Evolutionary conservation across 1,284 basidiomycete species (phyloP), one percentile per base, ranked within the genome.

Genomic region (Trichosporon faecale): DNA sequence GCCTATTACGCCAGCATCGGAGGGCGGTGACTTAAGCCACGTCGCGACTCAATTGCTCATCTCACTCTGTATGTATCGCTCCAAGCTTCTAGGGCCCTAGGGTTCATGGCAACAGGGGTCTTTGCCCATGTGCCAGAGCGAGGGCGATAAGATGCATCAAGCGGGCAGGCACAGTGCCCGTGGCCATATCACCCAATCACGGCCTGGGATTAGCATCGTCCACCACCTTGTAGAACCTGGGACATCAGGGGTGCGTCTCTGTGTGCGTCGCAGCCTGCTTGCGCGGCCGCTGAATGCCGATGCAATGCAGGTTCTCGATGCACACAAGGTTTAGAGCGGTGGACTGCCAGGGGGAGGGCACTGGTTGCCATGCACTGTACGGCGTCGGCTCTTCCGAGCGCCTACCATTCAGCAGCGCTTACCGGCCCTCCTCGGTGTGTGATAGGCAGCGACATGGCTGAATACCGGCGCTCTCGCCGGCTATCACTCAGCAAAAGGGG

Each of bases 1-100:
- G n/a, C n/a, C n/a, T n/a, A n/a, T n/a, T n/a, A n/a, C n/a, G n/a
- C n/a, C n/a, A n/a, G n/a, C n/a, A n/a, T n/a, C n/a, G n/a, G n/a
- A n/a, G n/a, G n/a, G n/a, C n/a, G n/a, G n/a, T n/a, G n/a, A n/a
- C n/a, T n/a, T n/a, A n/a, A n/a, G n/a, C n/a, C 49, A 52, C 49
- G 49, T 52, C 49, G 49, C 49, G 49, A 52, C 49, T 52, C 49
- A 52, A 52, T 52, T 52, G 49, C 49, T 52, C 49, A 52, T 52
- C 49, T 52, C 23, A 8, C 23, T 52, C 49, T 21, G n/a, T 23
- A 3, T 46, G 49, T 21, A 52, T 52, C 49, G 49, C 49, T 52
- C 49, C 49, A 52, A 52, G 49, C 49, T 52, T 52, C 49, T 25
- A 52, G 49, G 49, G 49, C 25, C 25, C 49, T 25, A 52, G 49